These are phyloP conservation scores for Haplosporangium sp. DNA, from an alignment of 371 early-diverging fungal species.

Conservation along the genomic window DNA sequence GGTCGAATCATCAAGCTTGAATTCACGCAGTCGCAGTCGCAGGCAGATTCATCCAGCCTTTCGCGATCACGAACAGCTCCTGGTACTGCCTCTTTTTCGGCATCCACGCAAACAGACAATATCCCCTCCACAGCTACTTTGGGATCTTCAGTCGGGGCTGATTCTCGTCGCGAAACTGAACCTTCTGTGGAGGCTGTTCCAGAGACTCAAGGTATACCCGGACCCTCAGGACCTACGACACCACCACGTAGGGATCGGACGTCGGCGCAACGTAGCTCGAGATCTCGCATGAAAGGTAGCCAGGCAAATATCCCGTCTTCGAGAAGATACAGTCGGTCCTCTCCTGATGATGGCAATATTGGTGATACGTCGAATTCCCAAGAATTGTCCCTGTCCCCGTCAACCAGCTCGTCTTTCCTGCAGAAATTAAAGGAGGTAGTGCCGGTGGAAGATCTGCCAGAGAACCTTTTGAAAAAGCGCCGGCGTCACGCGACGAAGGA, in stretches of 20 bases:
- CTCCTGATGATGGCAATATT: too few species aligned
- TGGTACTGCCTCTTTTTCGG: neutral
- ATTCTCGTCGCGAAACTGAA: neutral
- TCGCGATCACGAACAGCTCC: slow-evolving; percentile 3
- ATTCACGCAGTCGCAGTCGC: slow-evolving; percentile 19
- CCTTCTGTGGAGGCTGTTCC: neutral
- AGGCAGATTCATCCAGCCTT: neutral
- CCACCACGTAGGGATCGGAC: neutral
- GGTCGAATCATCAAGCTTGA: slow-evolving; percentile 13
- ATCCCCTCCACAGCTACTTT: neutral
- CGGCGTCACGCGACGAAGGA: too few species aligned
- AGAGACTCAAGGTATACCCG: slow-evolving; percentile 1
- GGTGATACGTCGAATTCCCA: too few species aligned
- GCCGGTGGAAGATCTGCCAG: too few species aligned
- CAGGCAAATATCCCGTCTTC: too few species aligned
- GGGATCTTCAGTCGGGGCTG: too few species aligned
- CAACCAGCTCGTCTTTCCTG: too few species aligned
- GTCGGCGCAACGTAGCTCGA: neutral
- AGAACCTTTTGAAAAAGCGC: too few species aligned
- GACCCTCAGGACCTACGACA: neutral
- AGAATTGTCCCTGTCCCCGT: too few species aligned
- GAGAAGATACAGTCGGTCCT: too few species aligned
- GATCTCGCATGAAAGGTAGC: too few species aligned
- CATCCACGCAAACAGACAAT: neutral
- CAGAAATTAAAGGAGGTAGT: too few species aligned